Evolutionary conservation across 2,329 filamentous ascomycete genomes (phyloP).

Genomic region (Cercospora brassicicola): DNA sequence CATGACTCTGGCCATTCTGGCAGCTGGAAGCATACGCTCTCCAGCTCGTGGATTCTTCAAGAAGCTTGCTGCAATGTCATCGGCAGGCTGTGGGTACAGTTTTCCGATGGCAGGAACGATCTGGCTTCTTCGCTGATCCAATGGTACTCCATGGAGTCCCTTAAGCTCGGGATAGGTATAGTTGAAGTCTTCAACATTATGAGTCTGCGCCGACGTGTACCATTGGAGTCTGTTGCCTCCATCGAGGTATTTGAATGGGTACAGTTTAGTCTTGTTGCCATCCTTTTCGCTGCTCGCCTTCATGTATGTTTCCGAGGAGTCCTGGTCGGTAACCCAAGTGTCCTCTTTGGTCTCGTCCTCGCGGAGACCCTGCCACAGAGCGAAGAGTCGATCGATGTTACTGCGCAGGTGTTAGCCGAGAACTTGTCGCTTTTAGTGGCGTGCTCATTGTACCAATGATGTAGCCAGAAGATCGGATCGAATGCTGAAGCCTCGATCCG

Average conservation of each 20-base stretch:
- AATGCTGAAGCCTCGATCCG: not conserved
- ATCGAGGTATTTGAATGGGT: slow-evolving; percentile 4
- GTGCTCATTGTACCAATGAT: not conserved
- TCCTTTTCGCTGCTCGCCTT: not conserved
- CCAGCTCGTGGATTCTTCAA: not conserved
- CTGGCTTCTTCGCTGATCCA: not conserved
- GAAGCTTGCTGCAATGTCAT: slow-evolving; percentile 2
- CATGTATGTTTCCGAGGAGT: not conserved
- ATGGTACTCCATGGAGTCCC: not conserved
- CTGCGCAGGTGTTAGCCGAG: not conserved
- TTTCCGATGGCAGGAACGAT: not conserved
- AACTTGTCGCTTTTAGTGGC: not conserved
- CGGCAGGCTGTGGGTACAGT: slow-evolving; percentile 3
- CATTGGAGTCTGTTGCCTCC: not conserved
- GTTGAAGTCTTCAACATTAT: slow-evolving; percentile 7
- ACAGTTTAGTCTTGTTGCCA: not conserved
- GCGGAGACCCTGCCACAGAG: not conserved
- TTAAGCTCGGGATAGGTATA: not conserved
- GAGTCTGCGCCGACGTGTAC: slow-evolving; percentile 4
- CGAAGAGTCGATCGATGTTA: slow-evolving; percentile 2
- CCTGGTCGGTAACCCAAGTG: slow-evolving; percentile 1
- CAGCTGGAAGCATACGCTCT: not conserved
- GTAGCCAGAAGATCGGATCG: not conserved
- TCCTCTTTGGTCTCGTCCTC: not conserved
- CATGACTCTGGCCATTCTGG: not conserved